These are phyloP conservation scores for Globisporangium spinosum DNA, from an alignment of 352 stramenopile genomes.

Conservation along the genomic window DNA sequence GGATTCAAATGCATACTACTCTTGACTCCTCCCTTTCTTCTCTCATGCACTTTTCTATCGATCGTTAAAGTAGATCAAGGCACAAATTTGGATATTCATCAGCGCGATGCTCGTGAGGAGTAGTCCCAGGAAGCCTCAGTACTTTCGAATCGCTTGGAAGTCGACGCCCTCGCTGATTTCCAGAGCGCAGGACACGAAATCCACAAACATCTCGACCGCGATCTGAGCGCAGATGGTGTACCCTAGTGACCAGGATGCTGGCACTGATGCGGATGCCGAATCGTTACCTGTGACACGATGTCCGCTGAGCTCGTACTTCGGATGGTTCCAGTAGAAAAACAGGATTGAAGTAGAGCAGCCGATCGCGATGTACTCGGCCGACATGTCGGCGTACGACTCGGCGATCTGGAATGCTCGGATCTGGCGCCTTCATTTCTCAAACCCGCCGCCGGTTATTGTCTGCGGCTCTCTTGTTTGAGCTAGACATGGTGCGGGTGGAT, in stretches of 20 bases:
- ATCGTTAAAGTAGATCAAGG: slow-evolving; percentile 10
- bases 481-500: neutral
- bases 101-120: slow-evolving; percentile 12
- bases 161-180: slow-evolving; percentile 11
- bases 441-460: slow-evolving; percentile 2
- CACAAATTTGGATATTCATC: slow-evolving; percentile 17
- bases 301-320: slow-evolving; percentile 24
- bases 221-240: slow-evolving; percentile 8
- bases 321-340: slow-evolving; percentile 30
- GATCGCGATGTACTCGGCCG: slow-evolving; percentile 48
- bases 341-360: no score
- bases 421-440: slow-evolving; percentile 26
- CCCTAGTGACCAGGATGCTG: neutral
- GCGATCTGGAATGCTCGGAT: slow-evolving; percentile 30
- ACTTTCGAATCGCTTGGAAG: slow-evolving; percentile 8
- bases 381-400: slow-evolving; percentile 43
- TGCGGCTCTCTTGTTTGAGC: neutral
- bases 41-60: neutral
- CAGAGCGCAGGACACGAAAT: slow-evolving; percentile 13
- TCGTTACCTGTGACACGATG: neutral
- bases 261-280: no score
- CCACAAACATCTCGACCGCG: slow-evolving; percentile 9
- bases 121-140: slow-evolving; percentile 4
- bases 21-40: neutral
- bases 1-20: neutral